phyloP scores from a whole-genome alignment of 805 yeast species.

The Diddensiella transvaalensis region DNA sequence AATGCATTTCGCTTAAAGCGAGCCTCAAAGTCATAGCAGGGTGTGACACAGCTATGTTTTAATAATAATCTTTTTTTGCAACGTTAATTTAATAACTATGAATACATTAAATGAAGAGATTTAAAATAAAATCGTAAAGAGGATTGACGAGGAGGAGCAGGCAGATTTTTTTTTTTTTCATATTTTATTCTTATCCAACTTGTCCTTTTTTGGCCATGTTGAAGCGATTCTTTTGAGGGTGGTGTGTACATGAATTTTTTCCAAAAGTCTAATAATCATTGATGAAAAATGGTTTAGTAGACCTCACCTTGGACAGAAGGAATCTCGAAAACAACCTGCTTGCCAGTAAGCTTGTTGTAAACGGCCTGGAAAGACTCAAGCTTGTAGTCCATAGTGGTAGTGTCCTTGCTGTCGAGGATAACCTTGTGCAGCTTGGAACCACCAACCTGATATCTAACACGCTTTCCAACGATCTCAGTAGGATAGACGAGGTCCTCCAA shows the following conservation, averaged over 20 bases:
- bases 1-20: constrained; percentile 15
- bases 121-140: too few species aligned
- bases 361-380: constrained; percentile 98
- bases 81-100: constrained; percentile 3
- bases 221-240: too few species aligned
- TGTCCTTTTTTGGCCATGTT: too few species aligned
- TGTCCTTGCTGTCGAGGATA: constrained; percentile 95
- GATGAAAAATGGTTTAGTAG: constrained; percentile 25
- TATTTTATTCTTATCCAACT: too few species aligned
- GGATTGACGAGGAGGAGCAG: too few species aligned
- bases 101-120: constrained; percentile 2
- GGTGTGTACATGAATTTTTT: too few species aligned
- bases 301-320: constrained; percentile 44
- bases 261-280: background rate
- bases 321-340: constrained; percentile 98
- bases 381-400: constrained; percentile 95
- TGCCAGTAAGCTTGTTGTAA: constrained; percentile 98
- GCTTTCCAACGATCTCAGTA: constrained; percentile 98
- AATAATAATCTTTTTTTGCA: background rate
- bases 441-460: constrained; percentile 98
- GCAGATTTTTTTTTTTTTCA: too few species aligned
- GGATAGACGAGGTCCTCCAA: constrained; percentile 99
- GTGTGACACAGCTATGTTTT: too few species aligned
- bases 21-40: too few species aligned
- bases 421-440: constrained; percentile 98